Evolutionary conservation across 148 eudicot species (phyloP), one percentile per base, ranked within the genome.

Genomic region (Cornus kousa): DNA sequence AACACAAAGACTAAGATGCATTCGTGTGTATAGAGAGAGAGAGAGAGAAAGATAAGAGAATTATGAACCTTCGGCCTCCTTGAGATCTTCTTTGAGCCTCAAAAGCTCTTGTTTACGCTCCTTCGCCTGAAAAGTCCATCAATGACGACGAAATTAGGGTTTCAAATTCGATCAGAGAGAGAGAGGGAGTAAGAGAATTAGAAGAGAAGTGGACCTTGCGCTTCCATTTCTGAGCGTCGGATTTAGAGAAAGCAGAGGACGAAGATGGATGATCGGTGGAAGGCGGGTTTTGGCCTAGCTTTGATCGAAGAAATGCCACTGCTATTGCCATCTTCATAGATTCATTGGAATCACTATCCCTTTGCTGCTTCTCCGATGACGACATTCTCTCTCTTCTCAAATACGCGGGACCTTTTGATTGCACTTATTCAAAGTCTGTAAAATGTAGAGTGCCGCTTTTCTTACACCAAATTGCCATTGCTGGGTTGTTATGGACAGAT

Each of bases 101-200:
- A 88, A 75, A 84, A 94, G 84, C 80, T 91, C 90, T 68, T 80
- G 88, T 75, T 94, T 94, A 20, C 98, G 93, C 71, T 87, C 88
- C 79, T 91, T 91, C 1, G 98, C 97, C 98, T 94, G 85, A 82
- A 85, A 76, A 35, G 28, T n/a, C 37, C 39, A 82, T 50, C 31
- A 78, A 72, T 1, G 69, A 13, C 9, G 7, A 50, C 53, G 14
- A 59, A 62, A 37, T 71, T 39, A 64, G 20, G 43, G 3, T 32
- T 11, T 40, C 28, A 14, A 8, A 67, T 40, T 9, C 22, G 37
- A 60, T 28, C 24, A 24, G 16, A 19, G 53, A 70, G 74, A 69
- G 50, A 70, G 80, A 69, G 67, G 24, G 62, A 50, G 23, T 28
- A 23, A 65, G 66, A 16, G 50, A 39, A 13, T 14, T 7, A 39